These are phyloP conservation scores for Paraconiothyrium brasiliense DNA, from an alignment of 2,329 filamentous ascomycete species.

Conservation along the genomic window DNA sequence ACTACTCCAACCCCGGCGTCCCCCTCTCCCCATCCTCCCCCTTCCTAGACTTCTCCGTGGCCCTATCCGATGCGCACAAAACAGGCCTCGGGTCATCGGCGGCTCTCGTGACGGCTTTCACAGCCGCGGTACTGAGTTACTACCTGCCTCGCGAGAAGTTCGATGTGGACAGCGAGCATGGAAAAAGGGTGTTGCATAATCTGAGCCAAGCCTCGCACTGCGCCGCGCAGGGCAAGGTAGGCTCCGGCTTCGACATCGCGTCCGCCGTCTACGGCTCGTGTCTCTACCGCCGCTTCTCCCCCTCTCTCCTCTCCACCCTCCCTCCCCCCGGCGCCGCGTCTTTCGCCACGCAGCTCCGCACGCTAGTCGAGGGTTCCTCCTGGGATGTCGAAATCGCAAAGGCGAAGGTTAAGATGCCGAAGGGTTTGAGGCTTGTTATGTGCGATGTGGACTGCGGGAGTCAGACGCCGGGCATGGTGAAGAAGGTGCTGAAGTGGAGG, in stretches of 20 bases:
- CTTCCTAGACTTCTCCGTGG: slow-evolving; percentile 81
- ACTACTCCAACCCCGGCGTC: slow-evolving; percentile 74
- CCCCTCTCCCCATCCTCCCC: slow-evolving; percentile 50
- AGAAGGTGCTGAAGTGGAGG: slow-evolving; percentile 86
- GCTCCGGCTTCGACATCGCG: slow-evolving; percentile 94
- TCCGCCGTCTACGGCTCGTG: slow-evolving; percentile 92
- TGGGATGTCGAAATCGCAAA: slow-evolving; percentile 87
- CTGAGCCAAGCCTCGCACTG: slow-evolving; percentile 93
- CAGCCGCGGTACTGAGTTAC: slow-evolving; percentile 77
- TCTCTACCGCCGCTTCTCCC: slow-evolving; percentile 91
- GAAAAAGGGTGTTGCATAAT: slow-evolving; percentile 79
- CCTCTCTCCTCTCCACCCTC: slow-evolving; percentile 72
- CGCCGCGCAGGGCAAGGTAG: slow-evolving; percentile 95
- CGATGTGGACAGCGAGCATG: slow-evolving; percentile 63
- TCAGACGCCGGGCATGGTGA: slow-evolving; percentile 95
- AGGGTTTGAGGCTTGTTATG: slow-evolving; percentile 82
- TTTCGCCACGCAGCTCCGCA: slow-evolving; percentile 73
- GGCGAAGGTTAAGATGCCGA: slow-evolving; percentile 74
- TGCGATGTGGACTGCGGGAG: slow-evolving; percentile 96
- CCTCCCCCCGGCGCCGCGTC: slow-evolving; percentile 71
- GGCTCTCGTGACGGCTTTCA: slow-evolving; percentile 88
- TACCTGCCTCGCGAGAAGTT: slow-evolving; percentile 70
- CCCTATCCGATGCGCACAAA: slow-evolving; percentile 84
- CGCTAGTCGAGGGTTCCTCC: slow-evolving; percentile 67
- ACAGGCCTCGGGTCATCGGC: slow-evolving; percentile 95